phyloP scores from a whole-genome alignment of 345 rosid species.

The Populus deltoides region DNA sequence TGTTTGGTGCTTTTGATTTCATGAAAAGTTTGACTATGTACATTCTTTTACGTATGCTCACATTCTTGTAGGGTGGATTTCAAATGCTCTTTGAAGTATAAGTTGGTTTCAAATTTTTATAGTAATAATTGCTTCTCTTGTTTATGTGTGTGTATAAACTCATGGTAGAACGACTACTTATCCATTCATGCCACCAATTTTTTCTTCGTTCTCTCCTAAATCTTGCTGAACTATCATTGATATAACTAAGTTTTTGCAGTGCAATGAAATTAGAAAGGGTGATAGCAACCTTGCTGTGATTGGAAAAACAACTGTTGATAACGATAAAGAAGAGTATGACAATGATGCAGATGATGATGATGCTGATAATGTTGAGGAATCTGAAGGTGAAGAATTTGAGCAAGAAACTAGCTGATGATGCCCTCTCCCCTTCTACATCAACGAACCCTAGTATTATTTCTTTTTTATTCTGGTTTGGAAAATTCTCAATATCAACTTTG shows the following conservation, averaged over 20 bases:
- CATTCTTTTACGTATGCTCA: no score
- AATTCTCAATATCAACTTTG: no score
- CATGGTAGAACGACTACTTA: no score
- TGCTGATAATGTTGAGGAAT: constrained; percentile 87
- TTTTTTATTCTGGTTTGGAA: neutral
- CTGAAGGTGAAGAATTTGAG: constrained; percentile 93
- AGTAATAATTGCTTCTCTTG: no score
- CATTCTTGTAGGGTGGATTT: no score
- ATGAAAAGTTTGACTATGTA: no score
- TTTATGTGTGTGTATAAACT: no score
- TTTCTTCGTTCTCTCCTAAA: neutral
- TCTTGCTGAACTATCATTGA: neutral
- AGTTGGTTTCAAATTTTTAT: no score
- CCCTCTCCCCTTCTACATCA: neutral
- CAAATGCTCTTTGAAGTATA: no score
- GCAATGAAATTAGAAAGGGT: constrained; percentile 67
- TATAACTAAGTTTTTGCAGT: constrained; percentile 42
- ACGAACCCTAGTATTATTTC: neutral
- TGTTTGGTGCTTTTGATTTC: no score
- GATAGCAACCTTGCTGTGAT: constrained; percentile 58
- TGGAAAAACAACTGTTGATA: constrained; percentile 60
- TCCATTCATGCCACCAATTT: neutral
- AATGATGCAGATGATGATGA: constrained; percentile 83
- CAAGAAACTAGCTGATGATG: constrained; percentile 70
- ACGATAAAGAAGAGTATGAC: constrained; percentile 79